Evolutionary conservation across 192 early-diverging fungal genomes (phyloP).

Genomic region (Entomortierella beljakovae): DNA sequence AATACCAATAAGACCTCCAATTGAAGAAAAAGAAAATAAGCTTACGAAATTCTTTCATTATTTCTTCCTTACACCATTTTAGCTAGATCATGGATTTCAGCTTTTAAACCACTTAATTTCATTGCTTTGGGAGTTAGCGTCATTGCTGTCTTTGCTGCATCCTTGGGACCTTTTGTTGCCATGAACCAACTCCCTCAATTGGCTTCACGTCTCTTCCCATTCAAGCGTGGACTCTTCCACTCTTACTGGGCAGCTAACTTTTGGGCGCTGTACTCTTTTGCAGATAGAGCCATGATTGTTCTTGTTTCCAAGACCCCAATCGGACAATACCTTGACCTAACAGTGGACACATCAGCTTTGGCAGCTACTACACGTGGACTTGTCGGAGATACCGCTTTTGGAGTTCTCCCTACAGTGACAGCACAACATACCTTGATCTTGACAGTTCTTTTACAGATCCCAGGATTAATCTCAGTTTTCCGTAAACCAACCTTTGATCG

Average conservation of each 20-base stretch:
- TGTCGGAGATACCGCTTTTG: constrained; percentile 90
- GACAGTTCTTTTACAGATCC: constrained; percentile 79
- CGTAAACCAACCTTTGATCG: constrained; percentile 59
- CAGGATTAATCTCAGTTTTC: constrained; percentile 52
- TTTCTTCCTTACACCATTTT: background rate
- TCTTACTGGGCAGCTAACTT: constrained; percentile 98
- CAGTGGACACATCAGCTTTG: constrained; percentile 59
- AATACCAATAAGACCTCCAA: too few species aligned
- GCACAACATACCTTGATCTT: constrained; percentile 79
- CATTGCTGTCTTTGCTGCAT: constrained; percentile 76
- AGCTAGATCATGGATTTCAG: constrained; percentile 51
- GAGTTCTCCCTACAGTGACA: constrained; percentile 77
- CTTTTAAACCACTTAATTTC: constrained; percentile 60
- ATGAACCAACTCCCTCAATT: constrained; percentile 82
- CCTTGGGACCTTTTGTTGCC: constrained; percentile 85
- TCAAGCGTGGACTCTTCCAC: constrained; percentile 96
- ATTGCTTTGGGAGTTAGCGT: constrained; percentile 72
- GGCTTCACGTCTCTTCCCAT: constrained; percentile 88
- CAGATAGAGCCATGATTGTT: constrained; percentile 79
- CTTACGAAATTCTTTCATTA: background rate
- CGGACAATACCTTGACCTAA: constrained; percentile 31
- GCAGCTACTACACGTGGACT: constrained; percentile 87
- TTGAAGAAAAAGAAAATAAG: too few species aligned
- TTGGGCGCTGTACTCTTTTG: constrained; percentile 92
- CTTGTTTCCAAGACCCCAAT: constrained; percentile 54